Percentiles rank a stretch among this genome's conserved stretches.
These are phyloP conservation scores for Melaleuca alternifolia DNA, from an alignment of 345 rosid genomes.

Conservation along the genomic window DNA sequence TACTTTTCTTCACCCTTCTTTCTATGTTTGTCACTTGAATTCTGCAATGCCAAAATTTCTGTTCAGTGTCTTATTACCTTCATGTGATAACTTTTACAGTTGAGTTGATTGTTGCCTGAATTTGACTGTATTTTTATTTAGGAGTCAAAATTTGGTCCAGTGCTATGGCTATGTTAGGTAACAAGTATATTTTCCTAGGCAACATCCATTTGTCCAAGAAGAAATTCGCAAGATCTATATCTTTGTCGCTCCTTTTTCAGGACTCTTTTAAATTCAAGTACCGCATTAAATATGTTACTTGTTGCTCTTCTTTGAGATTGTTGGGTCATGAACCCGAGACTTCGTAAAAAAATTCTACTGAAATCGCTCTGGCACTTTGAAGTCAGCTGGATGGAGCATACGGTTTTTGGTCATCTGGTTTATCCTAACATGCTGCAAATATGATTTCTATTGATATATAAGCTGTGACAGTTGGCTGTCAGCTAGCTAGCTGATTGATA, in stretches of 20 bases:
- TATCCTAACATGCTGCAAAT: background rate
- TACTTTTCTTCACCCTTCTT: background rate
- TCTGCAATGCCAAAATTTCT: background rate
- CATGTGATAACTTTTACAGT: background rate
- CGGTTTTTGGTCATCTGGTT: background rate
- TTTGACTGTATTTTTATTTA: background rate
- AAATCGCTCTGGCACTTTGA: background rate
- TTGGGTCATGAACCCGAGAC: background rate
- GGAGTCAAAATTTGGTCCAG: background rate
- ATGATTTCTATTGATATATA: background rate
- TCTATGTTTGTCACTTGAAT: background rate
- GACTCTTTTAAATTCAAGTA: background rate
- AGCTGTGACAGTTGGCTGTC: background rate
- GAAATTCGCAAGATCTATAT: background rate
- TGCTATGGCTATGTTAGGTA: background rate
- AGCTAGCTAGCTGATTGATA: background rate
- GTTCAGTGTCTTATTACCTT: background rate
- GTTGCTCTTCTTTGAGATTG: background rate
- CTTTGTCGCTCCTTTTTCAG: background rate
- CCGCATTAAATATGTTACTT: background rate
- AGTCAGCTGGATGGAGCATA: background rate
- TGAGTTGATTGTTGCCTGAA: background rate
- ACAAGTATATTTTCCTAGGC: background rate
- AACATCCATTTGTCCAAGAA: background rate
- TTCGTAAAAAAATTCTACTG: background rate